Evolutionary conservation across 2,329 filamentous ascomycete species (phyloP).

Genomic region (Aspergillus clavatus): DNA sequence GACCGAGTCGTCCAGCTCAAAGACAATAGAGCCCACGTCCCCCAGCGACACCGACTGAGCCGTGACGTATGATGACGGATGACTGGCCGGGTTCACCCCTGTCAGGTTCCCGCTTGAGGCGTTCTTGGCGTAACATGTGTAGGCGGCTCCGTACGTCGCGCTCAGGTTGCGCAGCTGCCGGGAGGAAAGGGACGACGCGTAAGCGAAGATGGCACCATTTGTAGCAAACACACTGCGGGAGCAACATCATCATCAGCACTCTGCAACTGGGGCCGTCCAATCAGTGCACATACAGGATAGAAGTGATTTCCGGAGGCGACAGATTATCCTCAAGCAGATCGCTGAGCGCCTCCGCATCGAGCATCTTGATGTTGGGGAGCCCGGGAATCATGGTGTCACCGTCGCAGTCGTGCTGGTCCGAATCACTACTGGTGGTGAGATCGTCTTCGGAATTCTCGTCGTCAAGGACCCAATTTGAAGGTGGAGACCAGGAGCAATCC

Average conservation of each 20-base stretch:
- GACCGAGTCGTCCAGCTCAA: conserved; percentile 38
- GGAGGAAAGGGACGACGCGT: conserved; percentile 36
- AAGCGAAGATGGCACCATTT: conserved; percentile 42
- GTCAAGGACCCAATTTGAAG: conserved; percentile 27
- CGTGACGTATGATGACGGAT: conserved; percentile 41
- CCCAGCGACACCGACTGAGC: conserved; percentile 39
- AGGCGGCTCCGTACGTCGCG: conserved; percentile 42
- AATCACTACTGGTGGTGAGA: conserved; percentile 10
- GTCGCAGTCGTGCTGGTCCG: conserved; percentile 9
- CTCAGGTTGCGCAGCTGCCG: conserved; percentile 40
- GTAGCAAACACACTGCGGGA: conserved; percentile 37
- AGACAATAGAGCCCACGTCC: conserved; percentile 42
- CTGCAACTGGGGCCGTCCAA: neutral
- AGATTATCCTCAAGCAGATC: conserved; percentile 41
- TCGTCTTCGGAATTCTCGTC: conserved; percentile 18
- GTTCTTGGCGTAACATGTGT: conserved; percentile 40
- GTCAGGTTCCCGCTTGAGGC: conserved; percentile 40
- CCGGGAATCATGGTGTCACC: conserved; percentile 38
- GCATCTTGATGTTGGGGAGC: conserved; percentile 41
- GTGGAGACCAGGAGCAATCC: conserved; percentile 39
- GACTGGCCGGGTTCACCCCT: conserved; percentile 39
- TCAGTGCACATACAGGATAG: conserved; percentile 33
- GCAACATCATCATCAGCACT: neutral
- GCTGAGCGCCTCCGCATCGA: conserved; percentile 39
- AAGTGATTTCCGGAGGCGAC: conserved; percentile 41